Conservation (phyloP, 2,329 filamentous ascomycete species). For the Botryotinia globosa region DNA sequence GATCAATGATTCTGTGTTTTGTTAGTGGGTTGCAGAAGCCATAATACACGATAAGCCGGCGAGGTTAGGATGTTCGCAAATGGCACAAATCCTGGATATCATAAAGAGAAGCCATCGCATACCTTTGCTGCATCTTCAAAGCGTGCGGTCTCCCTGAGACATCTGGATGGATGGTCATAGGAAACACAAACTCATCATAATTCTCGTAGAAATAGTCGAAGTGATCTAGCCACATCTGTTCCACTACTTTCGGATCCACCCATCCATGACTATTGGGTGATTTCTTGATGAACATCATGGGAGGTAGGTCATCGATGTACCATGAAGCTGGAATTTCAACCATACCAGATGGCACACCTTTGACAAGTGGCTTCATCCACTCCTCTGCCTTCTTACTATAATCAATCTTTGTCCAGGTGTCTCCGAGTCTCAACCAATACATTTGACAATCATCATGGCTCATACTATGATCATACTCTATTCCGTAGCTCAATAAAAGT, state of each 20-base stretch:
- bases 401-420: slow-evolving; percentile 67
- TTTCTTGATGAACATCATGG: slow-evolving; percentile 72
- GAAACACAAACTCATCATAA: slow-evolving; percentile 74
- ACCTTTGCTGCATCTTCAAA: slow-evolving; percentile 70
- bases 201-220: slow-evolving; percentile 75
- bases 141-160: slow-evolving; percentile 70
- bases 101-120: slow-evolving; percentile 53
- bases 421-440: slow-evolving; percentile 62
- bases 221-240: slow-evolving; percentile 46
- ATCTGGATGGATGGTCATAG: slow-evolving; percentile 75
- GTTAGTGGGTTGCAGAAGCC: neutral
- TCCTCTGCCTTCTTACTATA: slow-evolving; percentile 58
- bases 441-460: slow-evolving; percentile 62
- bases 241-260: slow-evolving; percentile 52
- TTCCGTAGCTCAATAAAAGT: slow-evolving; percentile 62
- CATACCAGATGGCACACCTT: slow-evolving; percentile 58
- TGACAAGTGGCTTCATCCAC: slow-evolving; percentile 65
- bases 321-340: slow-evolving; percentile 65
- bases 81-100: slow-evolving; percentile 47
- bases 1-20: slow-evolving; percentile 58
- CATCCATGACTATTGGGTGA: slow-evolving; percentile 61
- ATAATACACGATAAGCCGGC: neutral
- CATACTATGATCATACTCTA: slow-evolving; percentile 69
- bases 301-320: slow-evolving; percentile 61
- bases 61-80: slow-evolving; percentile 47